Evolutionary conservation across 768 basidiomycete genomes (phyloP).

Genomic region (Tricholoma sp.): DNA sequence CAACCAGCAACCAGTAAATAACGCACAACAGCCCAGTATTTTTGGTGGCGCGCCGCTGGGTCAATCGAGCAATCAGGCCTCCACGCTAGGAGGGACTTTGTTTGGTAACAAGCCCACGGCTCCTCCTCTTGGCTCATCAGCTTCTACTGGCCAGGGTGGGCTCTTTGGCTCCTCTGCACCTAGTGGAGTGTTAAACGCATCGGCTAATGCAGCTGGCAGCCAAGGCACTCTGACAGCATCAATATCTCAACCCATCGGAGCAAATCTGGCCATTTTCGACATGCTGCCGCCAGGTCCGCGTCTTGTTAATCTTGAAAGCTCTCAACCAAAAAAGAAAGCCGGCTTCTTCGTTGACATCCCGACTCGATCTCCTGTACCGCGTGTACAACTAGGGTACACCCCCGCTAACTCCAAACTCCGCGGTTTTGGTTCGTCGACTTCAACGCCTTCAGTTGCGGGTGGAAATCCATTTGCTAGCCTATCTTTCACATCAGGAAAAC

Average conservation of each 20-base stretch:
- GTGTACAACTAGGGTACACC: slow-evolving; percentile 59
- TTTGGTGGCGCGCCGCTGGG: slow-evolving; percentile 54
- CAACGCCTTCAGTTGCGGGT: slow-evolving; percentile 31
- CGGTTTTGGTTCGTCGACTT: slow-evolving; percentile 56
- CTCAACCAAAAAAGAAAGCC: slow-evolving; percentile 67
- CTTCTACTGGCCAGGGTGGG: slow-evolving; percentile 35
- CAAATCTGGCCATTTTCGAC: slow-evolving; percentile 68
- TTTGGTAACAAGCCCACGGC: slow-evolving; percentile 51
- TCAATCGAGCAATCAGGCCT: slow-evolving; percentile 36
- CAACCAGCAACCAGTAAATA: slow-evolving; percentile 31
- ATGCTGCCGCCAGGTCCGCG: slow-evolving; percentile 72
- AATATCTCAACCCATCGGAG: slow-evolving; percentile 79
- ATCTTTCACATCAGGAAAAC: slow-evolving; percentile 51
- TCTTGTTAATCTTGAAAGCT: slow-evolving; percentile 52
- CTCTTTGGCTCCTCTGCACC: slow-evolving; percentile 37
- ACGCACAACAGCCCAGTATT: slow-evolving; percentile 29
- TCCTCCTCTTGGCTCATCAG: slow-evolving; percentile 39
- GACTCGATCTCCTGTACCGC: slow-evolving; percentile 64
- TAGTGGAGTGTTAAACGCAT: slow-evolving; percentile 31
- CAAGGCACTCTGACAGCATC: slow-evolving; percentile 74
- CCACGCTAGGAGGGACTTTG: slow-evolving; percentile 42
- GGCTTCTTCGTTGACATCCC: slow-evolving; percentile 76
- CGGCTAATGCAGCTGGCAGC: slow-evolving; percentile 36
- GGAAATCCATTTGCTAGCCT: slow-evolving; percentile 34
- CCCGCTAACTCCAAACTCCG: slow-evolving; percentile 67